A percentile compares a stretch with the other conserved stretches of the same genome.
Evolutionary conservation across 2,329 filamentous ascomycete genomes (phyloP).

Genomic region (Cladobotryum mycophilum): DNA sequence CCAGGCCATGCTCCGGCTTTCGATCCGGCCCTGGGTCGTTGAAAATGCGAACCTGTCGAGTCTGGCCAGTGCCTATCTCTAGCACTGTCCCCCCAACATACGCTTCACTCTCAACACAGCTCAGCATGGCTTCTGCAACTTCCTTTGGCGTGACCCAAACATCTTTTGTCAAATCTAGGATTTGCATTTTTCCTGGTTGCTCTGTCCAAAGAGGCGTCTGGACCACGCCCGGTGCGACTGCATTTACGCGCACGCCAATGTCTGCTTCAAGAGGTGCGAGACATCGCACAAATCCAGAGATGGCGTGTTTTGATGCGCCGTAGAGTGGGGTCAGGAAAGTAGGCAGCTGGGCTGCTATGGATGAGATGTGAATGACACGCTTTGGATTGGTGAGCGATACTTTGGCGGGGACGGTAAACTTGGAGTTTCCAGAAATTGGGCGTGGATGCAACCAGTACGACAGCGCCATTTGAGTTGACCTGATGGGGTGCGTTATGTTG

Average conservation of each 20-base stretch:
- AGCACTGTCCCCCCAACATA: constrained; percentile 28
- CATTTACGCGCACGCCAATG: constrained; percentile 27
- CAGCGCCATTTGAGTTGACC: constrained; percentile 32
- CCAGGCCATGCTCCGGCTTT: no score
- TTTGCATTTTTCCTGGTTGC: constrained; percentile 22
- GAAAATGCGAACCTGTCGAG: constrained; percentile 2
- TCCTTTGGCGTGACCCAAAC: constrained; percentile 25
- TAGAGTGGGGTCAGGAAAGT: constrained; percentile 29
- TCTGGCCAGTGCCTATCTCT: constrained; percentile 18
- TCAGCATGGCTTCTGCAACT: constrained; percentile 26
- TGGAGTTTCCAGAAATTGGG: neutral
- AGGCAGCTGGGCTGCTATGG: constrained; percentile 22
- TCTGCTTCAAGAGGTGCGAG: constrained; percentile 24
- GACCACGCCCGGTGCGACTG: constrained; percentile 24
- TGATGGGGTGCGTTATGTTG: constrained; percentile 32
- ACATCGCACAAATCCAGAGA: constrained; percentile 30
- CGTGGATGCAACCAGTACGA: constrained; percentile 29
- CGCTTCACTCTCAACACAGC: constrained; percentile 19
- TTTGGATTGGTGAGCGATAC: constrained; percentile 6
- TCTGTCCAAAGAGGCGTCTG: constrained; percentile 30
- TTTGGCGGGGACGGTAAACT: constrained; percentile 4
- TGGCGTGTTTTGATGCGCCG: constrained; percentile 30
- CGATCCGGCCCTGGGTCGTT: constrained; percentile 6
- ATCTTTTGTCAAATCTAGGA: constrained; percentile 20
- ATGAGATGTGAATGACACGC: constrained; percentile 8